Evolutionary conservation across 2,329 filamentous ascomycete genomes (phyloP).

Genomic region (Knufia petricola): DNA sequence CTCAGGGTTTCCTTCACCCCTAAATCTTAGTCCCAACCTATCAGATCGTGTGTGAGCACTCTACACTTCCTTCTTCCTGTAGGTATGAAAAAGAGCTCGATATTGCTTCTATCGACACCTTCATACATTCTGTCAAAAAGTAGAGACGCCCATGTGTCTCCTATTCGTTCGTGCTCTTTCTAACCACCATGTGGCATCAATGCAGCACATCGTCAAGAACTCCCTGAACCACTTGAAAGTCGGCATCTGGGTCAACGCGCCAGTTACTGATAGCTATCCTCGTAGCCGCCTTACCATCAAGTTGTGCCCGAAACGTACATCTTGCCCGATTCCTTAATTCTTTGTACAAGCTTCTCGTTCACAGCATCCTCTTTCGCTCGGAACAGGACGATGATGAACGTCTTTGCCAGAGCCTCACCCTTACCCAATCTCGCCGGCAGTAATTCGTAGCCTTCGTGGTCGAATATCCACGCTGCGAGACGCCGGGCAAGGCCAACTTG

Average conservation of each 20-base stretch:
- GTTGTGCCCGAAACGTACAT: slow-evolving; percentile 76
- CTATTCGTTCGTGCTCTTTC: not conserved
- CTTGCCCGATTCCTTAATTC: slow-evolving; percentile 62
- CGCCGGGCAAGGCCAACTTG: slow-evolving; percentile 63
- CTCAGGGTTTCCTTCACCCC: too few species aligned
- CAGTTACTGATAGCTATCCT: slow-evolving; percentile 83
- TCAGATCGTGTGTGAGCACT: too few species aligned
- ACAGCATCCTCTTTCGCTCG: slow-evolving; percentile 54
- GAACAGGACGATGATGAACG: slow-evolving; percentile 69
- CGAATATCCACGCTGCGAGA: slow-evolving; percentile 54
- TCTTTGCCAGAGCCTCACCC: slow-evolving; percentile 39
- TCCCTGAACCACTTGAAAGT: slow-evolving; percentile 54
- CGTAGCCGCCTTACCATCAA: slow-evolving; percentile 64
- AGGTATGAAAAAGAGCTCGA: too few species aligned
- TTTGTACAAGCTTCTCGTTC: slow-evolving; percentile 58
- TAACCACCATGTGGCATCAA: not conserved
- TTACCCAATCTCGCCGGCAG: slow-evolving; percentile 44
- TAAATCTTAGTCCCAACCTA: too few species aligned
- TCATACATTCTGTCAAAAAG: too few species aligned
- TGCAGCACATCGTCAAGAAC: slow-evolving; percentile 47
- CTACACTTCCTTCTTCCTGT: too few species aligned
- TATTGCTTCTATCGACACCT: too few species aligned
- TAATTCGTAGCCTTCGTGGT: slow-evolving; percentile 55
- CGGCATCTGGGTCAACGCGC: slow-evolving; percentile 60
- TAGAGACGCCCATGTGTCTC: too few species aligned